phyloP scores from a whole-genome alignment of 768 basidiomycete genomes.

The Lactarius sp. region DNA sequence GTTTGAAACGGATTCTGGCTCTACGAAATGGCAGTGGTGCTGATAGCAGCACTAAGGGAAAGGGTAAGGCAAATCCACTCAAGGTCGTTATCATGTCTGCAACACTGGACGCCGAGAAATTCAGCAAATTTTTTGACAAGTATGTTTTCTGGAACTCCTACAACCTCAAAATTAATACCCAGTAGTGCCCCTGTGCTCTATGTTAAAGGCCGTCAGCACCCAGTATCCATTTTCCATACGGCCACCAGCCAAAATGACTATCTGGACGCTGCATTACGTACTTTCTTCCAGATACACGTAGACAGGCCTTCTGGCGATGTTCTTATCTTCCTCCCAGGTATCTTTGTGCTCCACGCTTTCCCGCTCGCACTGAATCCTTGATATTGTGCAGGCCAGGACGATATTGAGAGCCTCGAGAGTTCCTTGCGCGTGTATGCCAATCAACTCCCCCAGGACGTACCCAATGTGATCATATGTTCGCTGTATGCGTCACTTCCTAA shows the following conservation, averaged over 20 bases:
- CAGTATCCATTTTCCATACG: slow-evolving; percentile 81
- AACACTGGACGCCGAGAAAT: slow-evolving; percentile 92
- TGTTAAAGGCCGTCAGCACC: slow-evolving; percentile 89
- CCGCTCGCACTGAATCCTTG: not conserved
- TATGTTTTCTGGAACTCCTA: slow-evolving; percentile 36
- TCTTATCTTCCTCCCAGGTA: slow-evolving; percentile 88
- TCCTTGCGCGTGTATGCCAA: slow-evolving; percentile 65
- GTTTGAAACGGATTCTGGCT: slow-evolving; percentile 75
- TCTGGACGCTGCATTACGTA: slow-evolving; percentile 81
- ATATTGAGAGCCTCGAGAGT: slow-evolving; percentile 84
- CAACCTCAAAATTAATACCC: slow-evolving; percentile 5
- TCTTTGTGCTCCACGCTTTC: not conserved
- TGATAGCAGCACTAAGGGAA: slow-evolving; percentile 41
- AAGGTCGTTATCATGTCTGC: slow-evolving; percentile 98
- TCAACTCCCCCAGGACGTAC: slow-evolving; percentile 48
- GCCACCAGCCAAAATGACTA: slow-evolving; percentile 74
- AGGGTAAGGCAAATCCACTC: slow-evolving; percentile 54
- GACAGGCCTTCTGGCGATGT: slow-evolving; percentile 81
- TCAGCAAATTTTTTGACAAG: slow-evolving; percentile 83
- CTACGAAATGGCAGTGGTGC: slow-evolving; percentile 50
- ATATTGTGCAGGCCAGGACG: slow-evolving; percentile 71
- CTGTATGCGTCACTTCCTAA: slow-evolving; percentile 87
- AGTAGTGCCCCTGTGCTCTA: slow-evolving; percentile 81
- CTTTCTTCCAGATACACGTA: slow-evolving; percentile 90
- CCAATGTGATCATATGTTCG: slow-evolving; percentile 65